Percentiles rank a stretch among this genome's conserved stretches.
Conservation (phyloP, 306 rosid genomes). For the Cicer arietinum region DNA sequence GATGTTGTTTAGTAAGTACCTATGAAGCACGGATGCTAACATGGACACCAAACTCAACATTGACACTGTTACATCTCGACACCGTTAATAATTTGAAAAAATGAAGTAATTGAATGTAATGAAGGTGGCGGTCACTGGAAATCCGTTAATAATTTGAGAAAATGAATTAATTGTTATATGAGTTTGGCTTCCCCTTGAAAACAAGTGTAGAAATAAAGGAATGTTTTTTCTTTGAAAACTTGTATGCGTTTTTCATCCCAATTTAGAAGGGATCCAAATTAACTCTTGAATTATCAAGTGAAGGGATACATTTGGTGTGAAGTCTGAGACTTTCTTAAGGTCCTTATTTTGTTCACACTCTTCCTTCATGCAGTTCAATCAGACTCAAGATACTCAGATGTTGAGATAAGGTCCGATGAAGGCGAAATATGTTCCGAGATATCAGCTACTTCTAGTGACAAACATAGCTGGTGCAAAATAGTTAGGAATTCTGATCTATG, state of each 20-base stretch:
- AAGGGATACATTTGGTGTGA: constrained; percentile 9
- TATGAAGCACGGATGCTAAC: too few relatives aligned
- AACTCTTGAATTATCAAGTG: background rate
- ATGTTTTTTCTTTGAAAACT: constrained; percentile 18
- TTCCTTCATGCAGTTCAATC: constrained; percentile 59
- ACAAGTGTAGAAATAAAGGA: background rate
- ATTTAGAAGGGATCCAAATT: constrained; percentile 18
- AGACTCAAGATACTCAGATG: constrained; percentile 63
- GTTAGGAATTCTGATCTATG: constrained; percentile 65
- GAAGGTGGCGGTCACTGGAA: too few relatives aligned
- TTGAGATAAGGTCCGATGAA: constrained; percentile 71
- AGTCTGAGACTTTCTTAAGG: constrained; percentile 21
- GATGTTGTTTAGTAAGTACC: background rate
- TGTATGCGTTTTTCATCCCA: constrained; percentile 15
- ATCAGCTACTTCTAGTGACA: constrained; percentile 52
- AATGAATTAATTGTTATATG: background rate
- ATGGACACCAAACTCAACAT: too few relatives aligned
- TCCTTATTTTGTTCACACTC: constrained; percentile 37
- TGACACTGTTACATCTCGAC: too few relatives aligned
- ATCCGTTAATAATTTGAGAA: too few relatives aligned
- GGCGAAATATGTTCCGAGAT: constrained; percentile 61
- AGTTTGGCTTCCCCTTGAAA: background rate
- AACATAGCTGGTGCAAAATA: constrained; percentile 79
- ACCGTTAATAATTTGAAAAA: too few relatives aligned
- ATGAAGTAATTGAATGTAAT: too few relatives aligned